Conservation (phyloP, 2,329 filamentous ascomycete genomes). For the Talaromyces sp. region DNA sequence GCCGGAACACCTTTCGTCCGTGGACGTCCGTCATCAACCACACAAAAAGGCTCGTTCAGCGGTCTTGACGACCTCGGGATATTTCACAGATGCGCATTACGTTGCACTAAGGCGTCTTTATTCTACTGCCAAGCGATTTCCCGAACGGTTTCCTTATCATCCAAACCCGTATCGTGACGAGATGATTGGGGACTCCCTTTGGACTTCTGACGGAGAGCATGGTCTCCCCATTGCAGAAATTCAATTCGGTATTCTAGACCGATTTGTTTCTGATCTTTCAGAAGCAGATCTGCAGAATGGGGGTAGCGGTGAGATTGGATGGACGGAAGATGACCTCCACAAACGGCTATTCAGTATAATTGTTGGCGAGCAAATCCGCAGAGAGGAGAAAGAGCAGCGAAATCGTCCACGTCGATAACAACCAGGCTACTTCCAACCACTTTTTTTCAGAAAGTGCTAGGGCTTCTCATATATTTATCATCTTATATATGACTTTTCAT, state of each 20-base stretch:
- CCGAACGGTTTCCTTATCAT: conserved; percentile 33
- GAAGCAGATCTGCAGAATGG: conserved; percentile 29
- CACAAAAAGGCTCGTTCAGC: not conserved
- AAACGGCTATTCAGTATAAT: conserved; percentile 42
- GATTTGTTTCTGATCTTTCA: conserved; percentile 33
- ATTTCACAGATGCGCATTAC: conserved; percentile 40
- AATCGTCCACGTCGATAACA: not conserved
- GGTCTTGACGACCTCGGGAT: conserved; percentile 30
- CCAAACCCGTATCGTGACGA: conserved; percentile 28
- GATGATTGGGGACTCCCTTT: conserved; percentile 39
- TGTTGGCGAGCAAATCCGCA: conserved; percentile 41
- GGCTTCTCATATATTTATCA: not conserved
- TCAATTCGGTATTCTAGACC: conserved; percentile 38
- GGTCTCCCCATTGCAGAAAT: conserved; percentile 36
- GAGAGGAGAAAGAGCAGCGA: conserved; percentile 28
- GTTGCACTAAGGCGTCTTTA: conserved; percentile 33
- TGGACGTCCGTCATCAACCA: not conserved
- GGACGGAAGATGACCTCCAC: conserved; percentile 41
- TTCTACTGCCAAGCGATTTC: conserved; percentile 30
- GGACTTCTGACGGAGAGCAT: conserved; percentile 36
- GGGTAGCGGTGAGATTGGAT: conserved; percentile 33
- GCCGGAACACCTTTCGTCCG: not conserved
- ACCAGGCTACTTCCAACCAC: not conserved
- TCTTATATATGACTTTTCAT: not conserved
- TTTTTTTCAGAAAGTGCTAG: not conserved